Conservation (phyloP, 495 filamentous ascomycete species). For the Penicillium nucicola region DNA sequence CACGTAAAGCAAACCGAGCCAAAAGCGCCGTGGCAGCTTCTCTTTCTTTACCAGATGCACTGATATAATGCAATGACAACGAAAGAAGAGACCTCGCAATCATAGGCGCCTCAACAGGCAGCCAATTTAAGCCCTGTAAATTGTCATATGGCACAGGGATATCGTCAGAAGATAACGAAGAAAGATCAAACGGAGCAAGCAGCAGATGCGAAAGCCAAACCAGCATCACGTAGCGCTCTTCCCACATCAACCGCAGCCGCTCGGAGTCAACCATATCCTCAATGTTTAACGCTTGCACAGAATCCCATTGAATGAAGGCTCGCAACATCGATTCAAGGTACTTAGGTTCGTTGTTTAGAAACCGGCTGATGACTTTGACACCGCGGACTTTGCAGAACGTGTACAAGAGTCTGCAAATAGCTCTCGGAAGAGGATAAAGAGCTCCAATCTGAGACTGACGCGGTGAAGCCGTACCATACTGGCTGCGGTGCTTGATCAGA, state of each 20-base stretch:
- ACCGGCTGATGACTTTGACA: constrained; percentile 84
- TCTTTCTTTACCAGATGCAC: constrained; percentile 76
- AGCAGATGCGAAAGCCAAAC: constrained; percentile 92
- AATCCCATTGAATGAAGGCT: constrained; percentile 56
- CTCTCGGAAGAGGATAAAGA: constrained; percentile 59
- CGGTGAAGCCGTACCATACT: constrained; percentile 32
- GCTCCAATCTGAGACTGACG: constrained; percentile 29
- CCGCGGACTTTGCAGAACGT: constrained; percentile 93
- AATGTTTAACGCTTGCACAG: neutral
- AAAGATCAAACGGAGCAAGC: constrained; percentile 89
- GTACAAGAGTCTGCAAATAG: constrained; percentile 77
- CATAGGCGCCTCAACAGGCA: constrained; percentile 54
- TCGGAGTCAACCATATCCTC: constrained; percentile 12
- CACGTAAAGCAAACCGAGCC: constrained; percentile 73
- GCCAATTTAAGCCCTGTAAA: constrained; percentile 11
- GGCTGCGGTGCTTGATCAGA: constrained; percentile 41
- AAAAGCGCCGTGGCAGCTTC: constrained; percentile 82
- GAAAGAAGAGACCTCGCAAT: constrained; percentile 67
- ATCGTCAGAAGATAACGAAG: constrained; percentile 69
- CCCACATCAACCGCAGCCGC: constrained; percentile 59
- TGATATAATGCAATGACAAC: constrained; percentile 67
- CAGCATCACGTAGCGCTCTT: constrained; percentile 83
- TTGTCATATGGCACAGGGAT: constrained; percentile 31
- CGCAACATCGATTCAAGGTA: constrained; percentile 75
- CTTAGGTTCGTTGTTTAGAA: constrained; percentile 83